A percentile compares a stretch with the other conserved stretches of the same genome.
phyloP scores from a whole-genome alignment of 139 green algal genomes.

The Prasinococcaceae sp. region DNA sequence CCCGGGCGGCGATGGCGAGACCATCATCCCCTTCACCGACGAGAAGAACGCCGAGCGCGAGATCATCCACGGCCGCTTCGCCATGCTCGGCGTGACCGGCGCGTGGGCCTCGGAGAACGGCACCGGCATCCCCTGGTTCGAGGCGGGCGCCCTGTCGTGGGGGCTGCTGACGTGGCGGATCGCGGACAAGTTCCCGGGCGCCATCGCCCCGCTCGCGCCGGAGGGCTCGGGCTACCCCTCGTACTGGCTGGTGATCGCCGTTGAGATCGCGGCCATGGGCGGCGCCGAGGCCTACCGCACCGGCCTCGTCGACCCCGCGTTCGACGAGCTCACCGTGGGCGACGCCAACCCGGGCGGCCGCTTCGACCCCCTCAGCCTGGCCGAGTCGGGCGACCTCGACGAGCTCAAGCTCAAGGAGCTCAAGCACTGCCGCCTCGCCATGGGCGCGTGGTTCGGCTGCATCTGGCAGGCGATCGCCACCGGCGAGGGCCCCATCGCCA shows the following conservation, averaged over 20 bases:
- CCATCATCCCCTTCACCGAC: not conserved
- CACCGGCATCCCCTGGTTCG: constrained; percentile 15
- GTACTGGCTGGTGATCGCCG: not conserved
- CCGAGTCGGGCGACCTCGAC: not conserved
- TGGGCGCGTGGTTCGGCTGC: constrained; percentile 19
- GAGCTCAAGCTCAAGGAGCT: constrained; percentile 20
- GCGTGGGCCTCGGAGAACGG: not conserved
- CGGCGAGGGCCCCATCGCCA: constrained; percentile 15
- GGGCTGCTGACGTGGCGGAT: not conserved
- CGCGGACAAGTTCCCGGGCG: not conserved
- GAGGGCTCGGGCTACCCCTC: not conserved
- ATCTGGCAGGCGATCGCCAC: constrained; percentile 13
- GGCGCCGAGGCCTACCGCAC: constrained; percentile 5
- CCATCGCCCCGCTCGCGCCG: not conserved
- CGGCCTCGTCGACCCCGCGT: not conserved
- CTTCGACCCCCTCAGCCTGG: not conserved
- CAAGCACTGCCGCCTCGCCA: constrained; percentile 18
- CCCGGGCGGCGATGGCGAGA: not conserved
- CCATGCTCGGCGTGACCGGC: not conserved
- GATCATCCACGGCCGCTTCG: not conserved
- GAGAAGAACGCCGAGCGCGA: constrained; percentile 1
- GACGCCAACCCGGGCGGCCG: not conserved
- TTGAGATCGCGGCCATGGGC: constrained; percentile 2
- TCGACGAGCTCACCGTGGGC: not conserved
- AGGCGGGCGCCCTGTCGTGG: not conserved